Evolutionary conservation across 2,329 filamentous ascomycete species (phyloP).

Genomic region (Madurella fahalii): DNA sequence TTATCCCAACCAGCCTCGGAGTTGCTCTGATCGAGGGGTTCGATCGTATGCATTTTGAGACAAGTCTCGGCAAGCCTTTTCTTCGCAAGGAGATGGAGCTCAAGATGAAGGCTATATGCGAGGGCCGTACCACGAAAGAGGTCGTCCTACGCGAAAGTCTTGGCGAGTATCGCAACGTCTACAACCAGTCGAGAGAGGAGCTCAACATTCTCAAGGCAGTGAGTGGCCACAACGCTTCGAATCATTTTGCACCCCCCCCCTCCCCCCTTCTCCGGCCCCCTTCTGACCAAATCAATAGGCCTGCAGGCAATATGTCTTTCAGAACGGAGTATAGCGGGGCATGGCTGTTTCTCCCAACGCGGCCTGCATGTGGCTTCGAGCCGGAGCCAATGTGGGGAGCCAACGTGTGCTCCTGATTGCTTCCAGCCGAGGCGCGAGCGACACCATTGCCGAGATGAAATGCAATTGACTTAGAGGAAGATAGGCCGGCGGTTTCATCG

Average conservation of each 20-base stretch:
- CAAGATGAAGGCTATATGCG: conserved; percentile 95
- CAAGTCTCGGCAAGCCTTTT: conserved; percentile 91
- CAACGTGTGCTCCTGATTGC: neutral
- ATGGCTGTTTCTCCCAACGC: neutral
- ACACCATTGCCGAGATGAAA: conserved; percentile 2
- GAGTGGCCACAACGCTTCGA: conserved; percentile 32
- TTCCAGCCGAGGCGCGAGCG: neutral
- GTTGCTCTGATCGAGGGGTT: conserved; percentile 92
- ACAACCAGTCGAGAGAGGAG: conserved; percentile 73
- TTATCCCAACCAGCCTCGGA: conserved; percentile 87
- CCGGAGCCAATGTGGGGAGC: neutral
- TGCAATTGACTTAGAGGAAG: neutral
- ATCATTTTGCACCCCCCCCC: no score
- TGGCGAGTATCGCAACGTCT: conserved; percentile 81
- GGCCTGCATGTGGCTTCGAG: neutral
- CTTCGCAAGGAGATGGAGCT: conserved; percentile 96
- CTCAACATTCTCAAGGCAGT: conserved; percentile 63
- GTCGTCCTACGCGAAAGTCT: conserved; percentile 79
- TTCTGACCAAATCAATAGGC: conserved; percentile 33
- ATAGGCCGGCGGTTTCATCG: conserved; percentile 2
- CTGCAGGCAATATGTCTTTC: conserved; percentile 54
- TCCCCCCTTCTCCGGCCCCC: conserved; percentile 13
- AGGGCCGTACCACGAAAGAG: conserved; percentile 70
- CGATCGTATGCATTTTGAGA: conserved; percentile 88
- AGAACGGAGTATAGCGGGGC: conserved; percentile 22